Base-by-base conservation (phyloP, 305 asterid species). In the Solanum chacoense region DNA sequence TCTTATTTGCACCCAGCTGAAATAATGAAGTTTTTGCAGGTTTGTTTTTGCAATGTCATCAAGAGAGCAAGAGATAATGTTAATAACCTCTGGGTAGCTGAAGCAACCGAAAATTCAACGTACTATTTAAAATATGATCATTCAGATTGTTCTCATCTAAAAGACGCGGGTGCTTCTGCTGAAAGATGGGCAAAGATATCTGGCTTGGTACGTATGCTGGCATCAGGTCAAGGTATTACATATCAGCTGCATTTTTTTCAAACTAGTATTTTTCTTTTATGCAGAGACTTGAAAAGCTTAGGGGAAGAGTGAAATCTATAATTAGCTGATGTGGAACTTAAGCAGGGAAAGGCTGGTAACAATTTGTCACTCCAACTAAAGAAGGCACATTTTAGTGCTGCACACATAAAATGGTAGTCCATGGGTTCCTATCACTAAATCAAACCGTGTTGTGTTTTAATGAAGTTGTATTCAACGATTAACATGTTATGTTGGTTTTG, bases 1-100 rank as follows among this genome's bases (percentile, higher is more conserved):
- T 81, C 86, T 16, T 42, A 42, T 42, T 81, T 81, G 86, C 34
- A 28, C 36, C 86, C 37, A 81, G 86, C 86, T 81, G 71, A 81
- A 79, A 81, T 34, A 40, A 11, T 80, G 85, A 42, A 40, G 69
- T 24, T 80, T 80, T 81, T 42, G 71, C 86, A 81, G 86, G 86
- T 95, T 88, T 96, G 98, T 63, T 95, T 96, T 84, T 94, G 93
- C 11, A 81, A 96, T 93, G 98, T 97, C 90, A 95, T 91, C 88
- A 97, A 95, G 94, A 93, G 96, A 93, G 93, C 93, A n/a, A 95
- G 91, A 75, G 99, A 97, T 91, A 87, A 87, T 87, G 91, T 88
- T 73, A 95, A 95, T 91, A 94, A 95, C 90, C 87, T 97, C 72
- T 97, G 99, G 98, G 95, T 95, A 88, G 99, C 99, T 31, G 99